Base-by-base conservation (phyloP, 2,329 filamentous ascomycete genomes). In the Venturia carpophila region DNA sequence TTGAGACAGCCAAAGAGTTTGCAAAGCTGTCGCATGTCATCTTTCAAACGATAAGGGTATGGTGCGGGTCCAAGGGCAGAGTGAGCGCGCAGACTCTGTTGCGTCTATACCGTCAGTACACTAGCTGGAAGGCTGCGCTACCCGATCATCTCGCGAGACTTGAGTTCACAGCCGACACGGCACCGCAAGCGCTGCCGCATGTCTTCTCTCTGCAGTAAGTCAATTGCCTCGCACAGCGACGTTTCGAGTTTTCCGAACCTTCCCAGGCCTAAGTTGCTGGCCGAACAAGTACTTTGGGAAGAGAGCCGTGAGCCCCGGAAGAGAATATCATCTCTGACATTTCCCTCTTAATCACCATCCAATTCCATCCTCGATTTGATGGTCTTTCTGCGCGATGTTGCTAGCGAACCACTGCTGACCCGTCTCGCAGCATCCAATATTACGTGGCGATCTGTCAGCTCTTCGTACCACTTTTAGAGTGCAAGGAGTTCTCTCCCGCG, bases 201-300 rank as follows among this genome's bases (percentile, higher is more conserved):
- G 67, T 72, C 47, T 66, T 71, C 17, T 70, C 66, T 49, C 66
- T 73, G 9, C 71, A 73, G 71, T 73, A 67, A 56, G 70, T 65
- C 30, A 5, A 10, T n/a, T 19, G 10, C 13, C 27, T 17, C 30
- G 58, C 60, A 65, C 27, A 68, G 39, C 30, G 37, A 21, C 6
- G 7, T 58, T 37, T 7, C 24, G 21, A 21, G 21, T 30, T 13
- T 21, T 10, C 24, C 21, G 27, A 52, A 11, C 24, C 47, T 52
- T 24, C 21, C 24, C 13, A 17, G 11, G 4, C 11, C 21, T 5
- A 10, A 27, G 21, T 27, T 27, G 21, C 9, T 27, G 13, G 17
- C 45, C 45, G 5, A 47, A 47, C 19, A 47, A 21, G 6, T n/a
- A 24, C 3, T 11, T 21, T 52, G 21, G 21, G 24, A 52, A 7